phyloP scores from a whole-genome alignment of 2,329 filamentous ascomycete genomes.

The Mycosphaerelloides madeirae region DNA sequence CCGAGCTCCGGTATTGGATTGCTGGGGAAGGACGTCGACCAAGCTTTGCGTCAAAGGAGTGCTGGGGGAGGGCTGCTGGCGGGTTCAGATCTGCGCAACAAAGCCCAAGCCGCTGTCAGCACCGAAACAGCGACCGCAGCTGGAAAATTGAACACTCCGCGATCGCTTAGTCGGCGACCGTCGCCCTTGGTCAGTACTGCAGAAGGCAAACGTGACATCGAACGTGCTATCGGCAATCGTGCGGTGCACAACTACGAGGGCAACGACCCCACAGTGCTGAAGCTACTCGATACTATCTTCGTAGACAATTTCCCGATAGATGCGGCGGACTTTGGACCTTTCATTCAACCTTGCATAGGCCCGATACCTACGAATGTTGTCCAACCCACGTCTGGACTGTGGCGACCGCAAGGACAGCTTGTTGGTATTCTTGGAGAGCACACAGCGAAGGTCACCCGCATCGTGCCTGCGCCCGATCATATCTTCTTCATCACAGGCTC shows the following conservation, averaged over 20 bases:
- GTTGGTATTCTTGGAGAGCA: conserved; percentile 90
- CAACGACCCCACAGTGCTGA: conserved; percentile 60
- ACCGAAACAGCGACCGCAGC: conserved; percentile 61
- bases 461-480: conserved; percentile 82
- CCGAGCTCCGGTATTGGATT: conserved; percentile 30
- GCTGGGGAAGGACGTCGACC: conserved; percentile 30
- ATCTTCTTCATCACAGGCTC: conserved; percentile 91
- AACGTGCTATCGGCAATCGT: conserved; percentile 19
- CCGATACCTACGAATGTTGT: conserved; percentile 36
- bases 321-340: conserved; percentile 67
- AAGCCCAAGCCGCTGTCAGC: conserved; percentile 60
- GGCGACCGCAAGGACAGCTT: conserved; percentile 78
- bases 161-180: conserved; percentile 22
- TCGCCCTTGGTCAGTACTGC: conserved; percentile 29
- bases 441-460: conserved; percentile 71
- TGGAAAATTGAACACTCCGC: conserved; percentile 57
- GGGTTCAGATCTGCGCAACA: conserved; percentile 51
- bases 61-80: conserved; percentile 59
- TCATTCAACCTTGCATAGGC: conserved; percentile 62
- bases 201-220: conserved; percentile 13
- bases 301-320: conserved; percentile 58
- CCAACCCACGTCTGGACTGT: conserved; percentile 52
- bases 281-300: conserved; percentile 78
- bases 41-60: conserved; percentile 43
- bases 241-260: conserved; percentile 73